phyloP scores from a whole-genome alignment of 768 basidiomycete species.

The Artomyces pyxidatus region DNA sequence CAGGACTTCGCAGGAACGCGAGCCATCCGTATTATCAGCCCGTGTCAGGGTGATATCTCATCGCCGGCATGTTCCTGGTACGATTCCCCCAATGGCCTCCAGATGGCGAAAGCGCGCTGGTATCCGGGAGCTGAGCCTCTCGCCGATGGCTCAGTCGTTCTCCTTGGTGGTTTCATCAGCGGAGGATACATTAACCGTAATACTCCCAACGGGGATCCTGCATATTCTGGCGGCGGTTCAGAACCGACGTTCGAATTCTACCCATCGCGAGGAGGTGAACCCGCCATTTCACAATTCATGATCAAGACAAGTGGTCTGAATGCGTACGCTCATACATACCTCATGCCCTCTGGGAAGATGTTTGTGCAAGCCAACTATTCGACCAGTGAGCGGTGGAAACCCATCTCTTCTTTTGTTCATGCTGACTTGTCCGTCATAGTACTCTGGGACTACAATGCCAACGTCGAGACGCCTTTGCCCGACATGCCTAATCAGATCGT shows the following conservation, averaged over 20 bases:
- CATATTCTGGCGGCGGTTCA: conserved; percentile 55
- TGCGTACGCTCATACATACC: conserved; percentile 64
- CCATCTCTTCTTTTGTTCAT: conserved; percentile 3
- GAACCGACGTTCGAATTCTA: conserved; percentile 83
- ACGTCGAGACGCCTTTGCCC: conserved; percentile 56
- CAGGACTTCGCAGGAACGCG: conserved; percentile 74
- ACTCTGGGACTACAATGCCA: conserved; percentile 44
- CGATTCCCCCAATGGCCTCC: conserved; percentile 51
- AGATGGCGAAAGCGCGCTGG: conserved; percentile 68
- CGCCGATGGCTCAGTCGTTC: conserved; percentile 66
- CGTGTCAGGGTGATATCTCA: conserved; percentile 48
- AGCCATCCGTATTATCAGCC: conserved; percentile 75
- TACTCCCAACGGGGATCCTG: conserved; percentile 58
- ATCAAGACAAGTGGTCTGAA: conserved; percentile 68
- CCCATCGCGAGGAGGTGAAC: conserved; percentile 45
- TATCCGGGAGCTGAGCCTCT: conserved; percentile 71
- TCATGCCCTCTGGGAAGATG: conserved; percentile 71
- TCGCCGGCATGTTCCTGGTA: conserved; percentile 58
- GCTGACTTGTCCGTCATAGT: conserved; percentile 23
- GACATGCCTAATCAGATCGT: conserved; percentile 66
- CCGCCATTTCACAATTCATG: conserved; percentile 59
- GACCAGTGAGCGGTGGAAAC: conserved; percentile 40
- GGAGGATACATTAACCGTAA: conserved; percentile 80
- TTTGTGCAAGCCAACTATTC: conserved; percentile 80
- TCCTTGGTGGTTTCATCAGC: conserved; percentile 75